Percentiles rank a stretch among this genome's conserved stretches.
Conservation (phyloP, 2,329 filamentous ascomycete species). For the Ophiostoma angusticollis region DNA sequence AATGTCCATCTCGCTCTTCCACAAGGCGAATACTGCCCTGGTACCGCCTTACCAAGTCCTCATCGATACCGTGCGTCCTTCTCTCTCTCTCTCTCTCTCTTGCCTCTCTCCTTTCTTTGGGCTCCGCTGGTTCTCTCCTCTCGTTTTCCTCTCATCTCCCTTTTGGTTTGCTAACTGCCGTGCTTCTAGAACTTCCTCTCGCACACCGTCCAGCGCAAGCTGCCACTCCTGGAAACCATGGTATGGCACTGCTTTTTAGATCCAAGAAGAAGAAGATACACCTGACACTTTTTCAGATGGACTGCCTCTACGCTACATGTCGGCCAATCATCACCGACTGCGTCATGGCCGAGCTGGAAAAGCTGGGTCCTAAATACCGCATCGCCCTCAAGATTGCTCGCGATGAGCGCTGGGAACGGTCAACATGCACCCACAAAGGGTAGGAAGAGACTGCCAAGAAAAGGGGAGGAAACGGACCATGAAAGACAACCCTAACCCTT, state of each 20-base stretch:
- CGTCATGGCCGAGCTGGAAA: constrained; percentile 71
- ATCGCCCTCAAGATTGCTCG: constrained; percentile 75
- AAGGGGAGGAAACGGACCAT: background rate
- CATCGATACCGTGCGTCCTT: constrained; percentile 14
- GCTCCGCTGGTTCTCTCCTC: too few relatives aligned
- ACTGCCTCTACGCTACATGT: constrained; percentile 83
- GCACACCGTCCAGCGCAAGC: constrained; percentile 77
- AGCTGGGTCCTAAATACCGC: constrained; percentile 77
- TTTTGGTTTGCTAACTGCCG: too few relatives aligned
- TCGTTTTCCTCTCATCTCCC: too few relatives aligned
- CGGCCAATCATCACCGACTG: constrained; percentile 75
- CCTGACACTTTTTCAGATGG: constrained; percentile 50
- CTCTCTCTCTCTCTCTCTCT: background rate
- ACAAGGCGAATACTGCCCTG: constrained; percentile 16
- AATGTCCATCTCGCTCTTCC: constrained; percentile 16
- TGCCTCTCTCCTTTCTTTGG: background rate
- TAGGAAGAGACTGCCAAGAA: too few relatives aligned
- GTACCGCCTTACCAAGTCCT: constrained; percentile 16
- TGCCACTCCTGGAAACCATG: constrained; percentile 73
- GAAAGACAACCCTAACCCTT: background rate
- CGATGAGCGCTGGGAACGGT: constrained; percentile 75
- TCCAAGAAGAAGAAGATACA: background rate
- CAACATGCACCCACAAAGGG: constrained; percentile 85
- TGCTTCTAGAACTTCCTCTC: constrained; percentile 61
- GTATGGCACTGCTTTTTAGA: constrained; percentile 37